These are phyloP conservation scores for Drechslerella coelobrocha DNA, from an alignment of 2,329 filamentous ascomycete genomes.

Conservation along the genomic window DNA sequence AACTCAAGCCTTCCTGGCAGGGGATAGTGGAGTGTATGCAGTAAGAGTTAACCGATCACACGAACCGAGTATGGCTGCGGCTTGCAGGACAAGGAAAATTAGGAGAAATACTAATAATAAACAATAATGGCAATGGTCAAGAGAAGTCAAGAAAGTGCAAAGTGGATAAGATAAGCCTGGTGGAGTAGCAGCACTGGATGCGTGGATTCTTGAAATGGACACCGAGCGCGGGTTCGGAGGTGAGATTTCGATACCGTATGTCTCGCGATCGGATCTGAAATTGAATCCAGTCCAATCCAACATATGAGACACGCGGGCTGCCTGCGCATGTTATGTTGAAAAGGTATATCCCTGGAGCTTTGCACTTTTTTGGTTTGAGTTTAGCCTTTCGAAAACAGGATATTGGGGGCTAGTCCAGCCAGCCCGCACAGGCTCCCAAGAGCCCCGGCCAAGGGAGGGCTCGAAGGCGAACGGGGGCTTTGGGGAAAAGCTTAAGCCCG, in stretches of 20 bases:
- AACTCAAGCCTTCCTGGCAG: neutral
- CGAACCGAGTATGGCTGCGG: neutral
- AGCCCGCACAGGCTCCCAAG: conserved; percentile 7
- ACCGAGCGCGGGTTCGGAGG: neutral
- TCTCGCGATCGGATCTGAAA: neutral
- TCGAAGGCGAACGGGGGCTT: conserved; percentile 13
- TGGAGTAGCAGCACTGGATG: too few species aligned
- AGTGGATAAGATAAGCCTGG: neutral
- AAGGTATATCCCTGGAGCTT: conserved; percentile 1
- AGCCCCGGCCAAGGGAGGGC: conserved; percentile 5
- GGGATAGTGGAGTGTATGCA: conserved; percentile 1
- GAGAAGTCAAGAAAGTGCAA: neutral
- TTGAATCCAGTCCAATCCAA: neutral
- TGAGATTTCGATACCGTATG: neutral
- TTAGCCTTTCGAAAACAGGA: conserved; percentile 7
- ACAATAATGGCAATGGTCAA: neutral
- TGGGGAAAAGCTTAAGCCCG: conserved; percentile 28
- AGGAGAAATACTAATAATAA: neutral
- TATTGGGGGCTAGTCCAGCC: conserved; percentile 29
- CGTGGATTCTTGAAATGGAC: too few species aligned
- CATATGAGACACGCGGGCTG: neutral
- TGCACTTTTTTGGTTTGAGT: neutral
- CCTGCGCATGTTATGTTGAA: neutral
- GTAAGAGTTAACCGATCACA: neutral
- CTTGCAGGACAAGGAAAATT: neutral